Base-by-base conservation (phyloP, 805 yeast species). In the Metschnikowia aberdeeniae region DNA sequence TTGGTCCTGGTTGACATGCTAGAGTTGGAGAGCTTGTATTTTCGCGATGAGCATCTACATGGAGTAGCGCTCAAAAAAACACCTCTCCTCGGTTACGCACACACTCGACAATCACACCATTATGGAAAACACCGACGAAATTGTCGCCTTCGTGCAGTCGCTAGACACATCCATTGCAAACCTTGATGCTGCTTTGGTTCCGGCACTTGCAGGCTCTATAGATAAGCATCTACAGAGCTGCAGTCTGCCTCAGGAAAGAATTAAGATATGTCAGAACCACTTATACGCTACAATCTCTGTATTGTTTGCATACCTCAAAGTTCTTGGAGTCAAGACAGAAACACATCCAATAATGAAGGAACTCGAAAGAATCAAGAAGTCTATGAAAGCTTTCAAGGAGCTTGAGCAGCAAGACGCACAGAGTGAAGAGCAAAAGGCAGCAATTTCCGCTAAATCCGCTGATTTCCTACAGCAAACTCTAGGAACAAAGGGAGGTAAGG, bases 291-390 rank as follows among this genome's bases (percentile, higher is more conserved):
- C 82, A 24, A 68, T 80, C 8, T 81, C 89, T 0, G 56, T 81
- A 17, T 66, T 80, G 44, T 83, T 77, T 61, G 75, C 84, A 4
- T 78, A 81, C 55, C 60, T 84, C 46, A 81, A 84, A 51, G 57
- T 81, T 0, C 64, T 64, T 12, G 92, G 92, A 1, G 61, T 72
- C 12, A 78, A 81, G 46, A 76, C 83, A 1, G 72, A 71, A 9
- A 60, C 64, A 6, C 88, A 84, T 53, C 81, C 84, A 2, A 76
- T 89, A 17, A 80, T 82, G 81, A 66, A 66, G 27, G 95, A 86
- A 56, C 66, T 87, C 42, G 72, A 68, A 6, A 70, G 89, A 49
- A 82, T 86, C 34, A 85, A 84, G 59, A 57, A 71, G n/a, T 84
- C 83, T 52, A 83, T 85, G 81, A 73, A 73, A 32, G 73, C 81